These are phyloP conservation scores for Boeremia lycopersici DNA, from an alignment of 2,329 filamentous ascomycete genomes.

Conservation along the genomic window DNA sequence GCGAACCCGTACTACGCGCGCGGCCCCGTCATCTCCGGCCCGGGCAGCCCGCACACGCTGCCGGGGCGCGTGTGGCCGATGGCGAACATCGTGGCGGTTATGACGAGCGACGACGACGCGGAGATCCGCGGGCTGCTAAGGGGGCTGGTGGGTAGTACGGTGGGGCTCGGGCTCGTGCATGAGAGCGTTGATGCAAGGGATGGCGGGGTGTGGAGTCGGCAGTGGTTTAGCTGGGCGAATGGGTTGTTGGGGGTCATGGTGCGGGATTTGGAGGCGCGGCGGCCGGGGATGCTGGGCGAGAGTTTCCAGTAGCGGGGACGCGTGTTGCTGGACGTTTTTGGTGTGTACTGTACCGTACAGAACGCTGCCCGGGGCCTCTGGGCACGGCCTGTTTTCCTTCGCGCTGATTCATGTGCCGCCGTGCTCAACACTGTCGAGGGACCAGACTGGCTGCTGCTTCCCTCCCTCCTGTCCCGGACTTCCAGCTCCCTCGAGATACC, in stretches of 20 bases:
- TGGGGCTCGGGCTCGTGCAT: conserved; percentile 57
- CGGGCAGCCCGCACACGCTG: conserved; percentile 55
- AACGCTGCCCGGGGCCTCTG: no score
- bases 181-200: conserved; percentile 55
- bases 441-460: no score
- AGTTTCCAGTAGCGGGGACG: conserved; percentile 34
- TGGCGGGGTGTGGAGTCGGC: conserved; percentile 51
- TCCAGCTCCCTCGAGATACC: no score
- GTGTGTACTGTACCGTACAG: no score
- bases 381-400: no score
- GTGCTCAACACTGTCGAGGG: no score
- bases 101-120: conserved; percentile 54
- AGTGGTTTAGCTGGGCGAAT: conserved; percentile 60
- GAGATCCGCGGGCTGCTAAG: conserved; percentile 52
- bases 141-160: conserved; percentile 54
- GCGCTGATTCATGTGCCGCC: no score
- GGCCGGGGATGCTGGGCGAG: conserved; percentile 50
- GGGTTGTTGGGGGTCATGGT: conserved; percentile 57
- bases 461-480: no score
- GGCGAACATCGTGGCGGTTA: conserved; percentile 55
- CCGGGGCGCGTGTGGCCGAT: conserved; percentile 58
- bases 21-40: conserved; percentile 52
- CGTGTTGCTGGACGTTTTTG: no score
- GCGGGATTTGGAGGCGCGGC: conserved; percentile 51
- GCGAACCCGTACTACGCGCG: conserved; percentile 57